These are phyloP conservation scores for Murraya koenigii DNA, from an alignment of 345 rosid species.

Conservation along the genomic window DNA sequence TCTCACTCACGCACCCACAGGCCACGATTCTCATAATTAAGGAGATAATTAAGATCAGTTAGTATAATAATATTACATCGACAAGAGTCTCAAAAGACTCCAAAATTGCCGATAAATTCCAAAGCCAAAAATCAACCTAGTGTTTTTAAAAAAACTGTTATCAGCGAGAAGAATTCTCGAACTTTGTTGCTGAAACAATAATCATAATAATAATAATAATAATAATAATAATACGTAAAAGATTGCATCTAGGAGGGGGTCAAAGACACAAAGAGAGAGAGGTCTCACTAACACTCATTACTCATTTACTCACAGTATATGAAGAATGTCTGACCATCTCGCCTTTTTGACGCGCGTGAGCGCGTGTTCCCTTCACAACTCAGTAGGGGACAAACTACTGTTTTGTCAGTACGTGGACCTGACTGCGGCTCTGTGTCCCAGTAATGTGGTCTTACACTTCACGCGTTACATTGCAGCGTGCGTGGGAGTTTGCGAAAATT, in stretches of 20 bases:
- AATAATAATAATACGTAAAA: not conserved
- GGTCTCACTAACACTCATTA: not conserved
- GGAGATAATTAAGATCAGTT: not conserved
- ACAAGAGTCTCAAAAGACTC: conserved; percentile 52
- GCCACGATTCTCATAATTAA: not conserved
- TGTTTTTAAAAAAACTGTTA: conserved; percentile 1
- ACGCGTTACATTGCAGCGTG: conserved; percentile 30
- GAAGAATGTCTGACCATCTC: conserved; percentile 30
- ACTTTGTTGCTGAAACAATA: conserved; percentile 1
- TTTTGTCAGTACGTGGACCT: conserved; percentile 47
- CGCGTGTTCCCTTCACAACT: conserved; percentile 26
- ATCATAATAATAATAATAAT: not conserved
- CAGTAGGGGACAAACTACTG: conserved; percentile 41
- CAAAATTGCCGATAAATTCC: conserved; percentile 28
- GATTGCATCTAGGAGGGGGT: not conserved
- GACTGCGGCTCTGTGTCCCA: conserved; percentile 14
- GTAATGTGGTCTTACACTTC: conserved; percentile 18
- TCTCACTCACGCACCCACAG: no score
- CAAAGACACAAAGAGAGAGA: conserved; percentile 16
- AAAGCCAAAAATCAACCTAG: conserved; percentile 22
- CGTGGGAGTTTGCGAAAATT: conserved; percentile 13
- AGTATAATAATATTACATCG: conserved; percentile 1
- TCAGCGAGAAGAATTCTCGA: conserved; percentile 19
- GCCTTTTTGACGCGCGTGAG: conserved; percentile 29
- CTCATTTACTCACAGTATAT: not conserved